phyloP scores from a whole-genome alignment of 1,284 basidiomycete genomes.

The Pholiota adiposa region DNA sequence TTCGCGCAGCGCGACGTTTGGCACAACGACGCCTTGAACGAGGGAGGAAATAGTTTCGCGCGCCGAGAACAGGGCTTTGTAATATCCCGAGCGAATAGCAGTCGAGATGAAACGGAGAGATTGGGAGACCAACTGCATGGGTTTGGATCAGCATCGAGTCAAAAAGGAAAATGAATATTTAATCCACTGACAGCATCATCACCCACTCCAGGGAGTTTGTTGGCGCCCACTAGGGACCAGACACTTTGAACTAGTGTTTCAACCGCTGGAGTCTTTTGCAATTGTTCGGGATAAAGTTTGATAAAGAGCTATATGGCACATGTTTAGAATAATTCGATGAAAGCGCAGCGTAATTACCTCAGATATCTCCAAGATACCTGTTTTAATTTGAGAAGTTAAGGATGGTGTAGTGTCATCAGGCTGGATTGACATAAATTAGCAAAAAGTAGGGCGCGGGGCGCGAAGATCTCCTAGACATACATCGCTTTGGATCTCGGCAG shows the following conservation, averaged over 20 bases:
- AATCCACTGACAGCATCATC: conserved; percentile 74
- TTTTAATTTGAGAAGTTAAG: conserved; percentile 86
- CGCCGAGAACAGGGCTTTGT: conserved; percentile 72
- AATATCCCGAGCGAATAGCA: conserved; percentile 86
- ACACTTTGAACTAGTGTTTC: conserved; percentile 88
- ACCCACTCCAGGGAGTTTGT: conserved; percentile 68
- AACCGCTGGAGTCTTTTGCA: conserved; percentile 71
- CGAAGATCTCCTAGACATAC: conserved; percentile 48
- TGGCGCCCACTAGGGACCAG: conserved; percentile 86
- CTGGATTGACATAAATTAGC: conserved; percentile 40
- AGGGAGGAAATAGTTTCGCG: conserved; percentile 83
- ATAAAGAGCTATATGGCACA: conserved; percentile 73
- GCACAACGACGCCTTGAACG: conserved; percentile 90
- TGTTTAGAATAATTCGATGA: not conserved
- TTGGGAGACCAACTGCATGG: conserved; percentile 83
- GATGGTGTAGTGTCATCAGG: conserved; percentile 86
- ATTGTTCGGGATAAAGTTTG: conserved; percentile 90
- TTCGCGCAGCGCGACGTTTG: conserved; percentile 88
- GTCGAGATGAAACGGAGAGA: conserved; percentile 92
- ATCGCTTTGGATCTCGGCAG: conserved; percentile 69
- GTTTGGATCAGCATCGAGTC: conserved; percentile 11
- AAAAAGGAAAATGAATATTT: conserved; percentile 12
- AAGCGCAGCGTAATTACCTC: conserved; percentile 51
- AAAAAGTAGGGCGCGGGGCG: conserved; percentile 5
- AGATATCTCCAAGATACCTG: conserved; percentile 89